Percentiles rank a stretch among this genome's conserved stretches.
These are phyloP conservation scores for Triangularia verruculosa DNA, from an alignment of 2,329 filamentous ascomycete species.

Conservation along the genomic window DNA sequence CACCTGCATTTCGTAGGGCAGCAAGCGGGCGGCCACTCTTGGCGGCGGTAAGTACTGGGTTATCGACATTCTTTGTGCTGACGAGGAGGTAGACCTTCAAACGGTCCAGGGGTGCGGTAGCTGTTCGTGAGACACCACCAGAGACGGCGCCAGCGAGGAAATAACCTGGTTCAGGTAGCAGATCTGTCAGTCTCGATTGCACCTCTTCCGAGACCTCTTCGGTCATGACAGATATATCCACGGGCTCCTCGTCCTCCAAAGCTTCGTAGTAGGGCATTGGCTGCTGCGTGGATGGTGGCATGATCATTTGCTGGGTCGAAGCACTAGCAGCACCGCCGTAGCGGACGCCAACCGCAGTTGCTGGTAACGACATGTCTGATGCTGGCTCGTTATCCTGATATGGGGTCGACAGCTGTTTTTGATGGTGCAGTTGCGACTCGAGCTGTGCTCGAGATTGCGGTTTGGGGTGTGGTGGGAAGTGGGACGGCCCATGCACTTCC, in stretches of 20 bases:
- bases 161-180: constrained; percentile 90
- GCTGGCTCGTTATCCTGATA: constrained; percentile 2
- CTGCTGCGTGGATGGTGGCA: constrained; percentile 4
- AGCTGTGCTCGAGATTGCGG: background rate
- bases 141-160: constrained; percentile 94
- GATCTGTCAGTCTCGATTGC: constrained; percentile 59
- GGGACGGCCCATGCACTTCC: background rate
- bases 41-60: constrained; percentile 60
- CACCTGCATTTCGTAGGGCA: constrained; percentile 63
- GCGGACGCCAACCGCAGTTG: constrained; percentile 8
- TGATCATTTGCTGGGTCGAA: constrained; percentile 12
- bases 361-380: constrained; percentile 16
- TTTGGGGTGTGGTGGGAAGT: background rate
- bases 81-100: constrained; percentile 97
- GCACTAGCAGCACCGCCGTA: constrained; percentile 14
- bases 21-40: constrained; percentile 66
- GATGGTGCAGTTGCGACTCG: background rate
- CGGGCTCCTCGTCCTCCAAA: constrained; percentile 20
- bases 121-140: constrained; percentile 90
- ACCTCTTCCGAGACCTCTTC: constrained; percentile 36
- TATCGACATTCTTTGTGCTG: constrained; percentile 65
- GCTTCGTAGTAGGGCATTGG: constrained; percentile 18
- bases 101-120: constrained; percentile 92
- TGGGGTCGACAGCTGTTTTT: background rate
- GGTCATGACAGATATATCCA: constrained; percentile 30